phyloP scores from a whole-genome alignment of 208 protist genomes.

The Porcisia hertigi region DNA sequence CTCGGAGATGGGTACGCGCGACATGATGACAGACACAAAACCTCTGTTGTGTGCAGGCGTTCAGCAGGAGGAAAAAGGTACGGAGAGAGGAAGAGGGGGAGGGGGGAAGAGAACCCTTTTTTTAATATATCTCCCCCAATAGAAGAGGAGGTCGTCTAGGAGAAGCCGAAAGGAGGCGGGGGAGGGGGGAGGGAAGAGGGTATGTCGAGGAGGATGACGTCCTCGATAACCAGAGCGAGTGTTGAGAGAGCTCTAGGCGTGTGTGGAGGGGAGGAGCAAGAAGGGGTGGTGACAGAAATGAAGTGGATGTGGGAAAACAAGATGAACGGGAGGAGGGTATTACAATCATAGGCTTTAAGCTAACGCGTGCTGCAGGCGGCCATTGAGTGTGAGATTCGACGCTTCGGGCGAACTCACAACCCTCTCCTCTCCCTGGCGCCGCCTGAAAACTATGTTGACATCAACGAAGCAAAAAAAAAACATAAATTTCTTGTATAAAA shows the following conservation, averaged over 20 bases:
- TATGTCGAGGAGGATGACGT: too few species aligned
- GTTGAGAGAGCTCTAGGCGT: background rate
- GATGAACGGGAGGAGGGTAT: background rate
- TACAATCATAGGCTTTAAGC: too few species aligned
- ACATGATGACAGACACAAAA: conserved; percentile 27
- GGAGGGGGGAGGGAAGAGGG: too few species aligned
- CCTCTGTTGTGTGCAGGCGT: background rate
- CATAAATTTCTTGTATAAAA: too few species aligned
- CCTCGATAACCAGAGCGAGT: background rate
- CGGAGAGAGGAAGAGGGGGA: background rate
- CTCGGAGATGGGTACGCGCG: conserved; percentile 85
- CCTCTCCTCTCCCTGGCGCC: too few species aligned
- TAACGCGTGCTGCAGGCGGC: too few species aligned
- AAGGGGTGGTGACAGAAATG: background rate
- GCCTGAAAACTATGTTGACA: too few species aligned
- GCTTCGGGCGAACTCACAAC: background rate
- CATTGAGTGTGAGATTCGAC: background rate
- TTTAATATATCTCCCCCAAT: background rate
- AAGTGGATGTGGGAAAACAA: background rate
- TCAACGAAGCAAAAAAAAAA: too few species aligned
- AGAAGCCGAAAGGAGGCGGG: too few species aligned
- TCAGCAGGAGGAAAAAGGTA: background rate
- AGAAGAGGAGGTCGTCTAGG: too few species aligned
- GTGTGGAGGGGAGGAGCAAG: background rate
- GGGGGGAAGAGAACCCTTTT: background rate